A percentile compares a stretch with the other conserved stretches of the same genome.
Evolutionary conservation across 345 rosid species (phyloP).

Genomic region (Populus tremula): DNA sequence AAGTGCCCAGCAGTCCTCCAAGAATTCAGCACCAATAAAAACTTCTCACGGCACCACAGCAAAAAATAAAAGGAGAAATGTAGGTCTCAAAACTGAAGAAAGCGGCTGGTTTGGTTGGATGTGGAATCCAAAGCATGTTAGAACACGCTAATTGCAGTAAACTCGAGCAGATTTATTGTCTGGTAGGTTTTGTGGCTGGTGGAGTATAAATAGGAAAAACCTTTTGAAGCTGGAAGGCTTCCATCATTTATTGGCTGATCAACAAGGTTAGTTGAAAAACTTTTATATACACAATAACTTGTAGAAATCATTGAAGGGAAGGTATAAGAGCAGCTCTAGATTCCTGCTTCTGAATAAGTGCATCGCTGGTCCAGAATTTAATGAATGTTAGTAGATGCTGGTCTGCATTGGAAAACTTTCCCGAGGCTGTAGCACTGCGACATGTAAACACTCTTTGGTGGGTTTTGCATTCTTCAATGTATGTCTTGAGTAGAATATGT

Average conservation of each 20-base stretch:
- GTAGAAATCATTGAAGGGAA: neutral
- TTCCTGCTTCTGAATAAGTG: neutral
- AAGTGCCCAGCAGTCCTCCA: constrained; percentile 41
- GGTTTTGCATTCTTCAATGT: neutral
- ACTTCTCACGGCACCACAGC: constrained; percentile 21
- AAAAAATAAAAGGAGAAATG: constrained; percentile 36
- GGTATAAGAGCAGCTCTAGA: neutral
- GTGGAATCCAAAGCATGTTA: constrained; percentile 46
- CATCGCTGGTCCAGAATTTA: neutral
- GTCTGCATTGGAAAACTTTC: neutral
- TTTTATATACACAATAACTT: neutral
- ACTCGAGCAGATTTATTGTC: neutral
- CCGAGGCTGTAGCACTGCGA: neutral
- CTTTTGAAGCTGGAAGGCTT: neutral
- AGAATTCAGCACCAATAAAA: constrained; percentile 22
- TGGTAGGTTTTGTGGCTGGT: neutral
- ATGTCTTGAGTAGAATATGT: neutral
- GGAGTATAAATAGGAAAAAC: neutral
- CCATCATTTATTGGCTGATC: neutral
- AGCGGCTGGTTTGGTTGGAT: constrained; percentile 40
- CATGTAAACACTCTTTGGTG: neutral
- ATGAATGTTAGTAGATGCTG: neutral
- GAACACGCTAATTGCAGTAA: constrained; percentile 37
- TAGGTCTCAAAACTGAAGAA: constrained; percentile 40
- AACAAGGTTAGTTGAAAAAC: neutral